Base-by-base conservation (phyloP, 2,329 filamentous ascomycete species). In the Neonectria neomacrospora region DNA sequence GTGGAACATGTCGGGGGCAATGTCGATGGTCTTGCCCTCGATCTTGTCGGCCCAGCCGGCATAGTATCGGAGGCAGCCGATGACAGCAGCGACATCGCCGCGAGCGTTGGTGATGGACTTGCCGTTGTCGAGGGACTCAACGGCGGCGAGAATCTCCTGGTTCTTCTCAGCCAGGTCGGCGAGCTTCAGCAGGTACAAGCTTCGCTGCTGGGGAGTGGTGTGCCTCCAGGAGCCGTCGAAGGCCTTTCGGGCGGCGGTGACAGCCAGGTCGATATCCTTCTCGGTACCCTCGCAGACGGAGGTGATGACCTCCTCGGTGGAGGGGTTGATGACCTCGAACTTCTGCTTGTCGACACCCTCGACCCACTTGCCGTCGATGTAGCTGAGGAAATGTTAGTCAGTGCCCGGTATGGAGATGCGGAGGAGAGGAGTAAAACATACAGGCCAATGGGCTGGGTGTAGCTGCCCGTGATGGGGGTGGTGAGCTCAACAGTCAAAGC, bases 321-420 rank as follows among this genome's bases (percentile, higher is more conserved):
- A 76, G 64, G 94, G 94, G 87, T 97, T 97, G 85, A 96, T 90
- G 79, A 94, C 91, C 82, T 97, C 93, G 76, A 97, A 96, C 71
- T 90, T 94, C 87, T 93, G 91, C 83, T 94, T 94, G 73, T 97
- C 92, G 67, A 91, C 89, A 77, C 89, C 86, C 74, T 80, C 79
- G 69, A 96, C 88, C 82, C 90, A 97, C 81, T 97, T 91, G 80
- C 95, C 94, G 87, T 96, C 94, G 87, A 97, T 96, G 86, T 93
- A 96, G 65, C 91, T 93, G 74, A 10, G 20, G 22, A 52, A 7
- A 6, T 23, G 8, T 32, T 47, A 20, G 32, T 5, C 28, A 5
- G 11, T n/a, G 16, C 54, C 26, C 44, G 60, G 22, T 8, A 47
- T 42, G 37, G 14, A 22, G 55, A 20, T 22, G 18, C 23, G 44